Percentiles rank a stretch among this genome's conserved stretches.
Evolutionary conservation across 2,329 filamentous ascomycete species (phyloP).

Genomic region (Ophiostoma angusticollis): DNA sequence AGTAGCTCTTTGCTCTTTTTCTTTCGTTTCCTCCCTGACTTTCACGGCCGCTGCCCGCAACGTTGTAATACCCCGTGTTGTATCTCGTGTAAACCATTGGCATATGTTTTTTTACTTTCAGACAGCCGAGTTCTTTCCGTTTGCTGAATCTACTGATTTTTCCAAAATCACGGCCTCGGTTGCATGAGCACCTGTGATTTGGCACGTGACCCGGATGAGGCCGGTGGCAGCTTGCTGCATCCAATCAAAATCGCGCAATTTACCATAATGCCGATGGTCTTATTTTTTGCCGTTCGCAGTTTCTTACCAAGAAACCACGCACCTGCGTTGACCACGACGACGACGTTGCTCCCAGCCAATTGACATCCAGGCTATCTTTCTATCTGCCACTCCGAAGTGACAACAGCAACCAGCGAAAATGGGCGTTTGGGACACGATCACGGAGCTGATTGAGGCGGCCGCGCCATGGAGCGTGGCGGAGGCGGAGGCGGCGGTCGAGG

Average conservation of each 20-base stretch:
- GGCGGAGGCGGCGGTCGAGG: constrained; percentile 50
- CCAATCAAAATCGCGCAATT: constrained; percentile 16
- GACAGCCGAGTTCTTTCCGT: too few relatives aligned
- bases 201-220: constrained; percentile 15
- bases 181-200: too few relatives aligned
- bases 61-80: constrained; percentile 11
- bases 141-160: too few relatives aligned
- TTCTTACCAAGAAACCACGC: constrained; percentile 5
- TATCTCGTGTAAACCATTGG: neutral
- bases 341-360: constrained; percentile 5
- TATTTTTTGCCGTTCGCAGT: constrained; percentile 2
- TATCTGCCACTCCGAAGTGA: neutral
- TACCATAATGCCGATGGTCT: constrained; percentile 6
- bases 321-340: neutral
- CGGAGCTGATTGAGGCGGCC: constrained; percentile 51
- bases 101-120: neutral
- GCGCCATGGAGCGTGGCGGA: constrained; percentile 52
- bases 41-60: neutral
- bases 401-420: constrained; percentile 25
- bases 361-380: neutral
- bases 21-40: neutral
- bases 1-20: constrained; percentile 17
- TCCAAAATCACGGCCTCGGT: too few relatives aligned
- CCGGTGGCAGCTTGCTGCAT: constrained; percentile 1
- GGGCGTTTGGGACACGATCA: constrained; percentile 54